Conservation (phyloP, 805 yeast genomes). For the Scheffersomyces coipomensis region DNA sequence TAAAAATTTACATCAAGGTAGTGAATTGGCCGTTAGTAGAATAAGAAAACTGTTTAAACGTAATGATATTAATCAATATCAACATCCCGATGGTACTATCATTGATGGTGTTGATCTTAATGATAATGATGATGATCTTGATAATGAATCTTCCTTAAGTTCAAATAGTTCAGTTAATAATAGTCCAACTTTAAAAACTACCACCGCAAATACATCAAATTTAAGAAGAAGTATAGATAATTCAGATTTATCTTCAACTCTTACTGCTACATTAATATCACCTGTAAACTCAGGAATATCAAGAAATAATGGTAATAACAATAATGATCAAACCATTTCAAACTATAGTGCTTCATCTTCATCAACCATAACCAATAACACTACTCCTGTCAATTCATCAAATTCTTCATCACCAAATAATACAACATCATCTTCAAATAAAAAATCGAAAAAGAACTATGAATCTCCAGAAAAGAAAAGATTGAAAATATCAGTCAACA, state of each 20-base stretch:
- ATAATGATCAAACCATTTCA: background rate
- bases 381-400: constrained; percentile 1
- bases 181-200: background rate
- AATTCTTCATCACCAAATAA: background rate
- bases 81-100: constrained; percentile 4
- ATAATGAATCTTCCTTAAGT: background rate
- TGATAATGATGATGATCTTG: constrained; percentile 4
- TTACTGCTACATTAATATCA: background rate
- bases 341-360: constrained; percentile 6
- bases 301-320: background rate
- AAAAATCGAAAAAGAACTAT: constrained; percentile 7
- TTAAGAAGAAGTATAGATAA: background rate
- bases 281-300: background rate
- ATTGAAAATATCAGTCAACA: constrained; percentile 40
- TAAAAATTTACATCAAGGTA: constrained; percentile 43
- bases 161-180: background rate
- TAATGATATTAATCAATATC: constrained; percentile 7
- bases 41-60: constrained; percentile 38
- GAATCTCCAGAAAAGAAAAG: constrained; percentile 30
- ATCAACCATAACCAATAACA: background rate
- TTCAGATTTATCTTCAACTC: background rate
- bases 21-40: constrained; percentile 42
- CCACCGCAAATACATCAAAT: background rate
- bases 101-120: constrained; percentile 3
- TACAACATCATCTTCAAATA: background rate